These are phyloP conservation scores for Chenopodium quinoa DNA, from an alignment of 148 eudicot species.

Conservation along the genomic window DNA sequence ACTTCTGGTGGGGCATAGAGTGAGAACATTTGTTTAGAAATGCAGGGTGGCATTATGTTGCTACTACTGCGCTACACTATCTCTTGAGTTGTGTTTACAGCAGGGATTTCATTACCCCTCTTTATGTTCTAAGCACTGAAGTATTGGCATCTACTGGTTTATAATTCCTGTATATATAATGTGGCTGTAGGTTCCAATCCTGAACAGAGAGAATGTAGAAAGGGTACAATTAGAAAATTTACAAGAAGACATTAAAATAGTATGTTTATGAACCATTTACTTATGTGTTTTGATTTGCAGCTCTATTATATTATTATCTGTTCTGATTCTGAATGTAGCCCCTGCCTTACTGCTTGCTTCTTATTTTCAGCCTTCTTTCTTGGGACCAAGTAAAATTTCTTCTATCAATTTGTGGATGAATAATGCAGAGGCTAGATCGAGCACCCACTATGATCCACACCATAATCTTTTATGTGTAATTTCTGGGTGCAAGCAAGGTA, in stretches of 20 bases:
- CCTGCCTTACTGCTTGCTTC: conserved; percentile 16
- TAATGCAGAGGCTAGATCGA: conserved; percentile 66
- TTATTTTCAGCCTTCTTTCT: conserved; percentile 58
- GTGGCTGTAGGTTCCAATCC: conserved; percentile 67
- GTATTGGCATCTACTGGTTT: neutral
- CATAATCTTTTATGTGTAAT: conserved; percentile 80
- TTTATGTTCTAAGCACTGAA: neutral
- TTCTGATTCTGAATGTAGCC: neutral
- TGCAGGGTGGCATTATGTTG: neutral
- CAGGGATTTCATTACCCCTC: neutral
- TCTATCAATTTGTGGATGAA: conserved; percentile 97
- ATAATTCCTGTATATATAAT: neutral
- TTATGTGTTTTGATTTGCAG: neutral
- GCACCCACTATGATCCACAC: conserved; percentile 97
- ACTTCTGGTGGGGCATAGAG: neutral
- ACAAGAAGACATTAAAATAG: conserved; percentile 65
- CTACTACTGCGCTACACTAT: neutral
- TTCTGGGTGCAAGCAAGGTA: conserved; percentile 84
- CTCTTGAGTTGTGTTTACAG: neutral
- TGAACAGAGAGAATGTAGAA: conserved; percentile 63
- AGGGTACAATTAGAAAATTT: conserved; percentile 58
- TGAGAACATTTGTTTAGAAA: neutral
- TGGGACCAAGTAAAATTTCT: conserved; percentile 50
- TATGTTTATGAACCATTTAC: conserved; percentile 29
- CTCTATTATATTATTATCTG: neutral